Evolutionary conservation across 345 rosid genomes (phyloP), one percentile per base, ranked within the genome.

Genomic region (Aquilaria yunnanensis): DNA sequence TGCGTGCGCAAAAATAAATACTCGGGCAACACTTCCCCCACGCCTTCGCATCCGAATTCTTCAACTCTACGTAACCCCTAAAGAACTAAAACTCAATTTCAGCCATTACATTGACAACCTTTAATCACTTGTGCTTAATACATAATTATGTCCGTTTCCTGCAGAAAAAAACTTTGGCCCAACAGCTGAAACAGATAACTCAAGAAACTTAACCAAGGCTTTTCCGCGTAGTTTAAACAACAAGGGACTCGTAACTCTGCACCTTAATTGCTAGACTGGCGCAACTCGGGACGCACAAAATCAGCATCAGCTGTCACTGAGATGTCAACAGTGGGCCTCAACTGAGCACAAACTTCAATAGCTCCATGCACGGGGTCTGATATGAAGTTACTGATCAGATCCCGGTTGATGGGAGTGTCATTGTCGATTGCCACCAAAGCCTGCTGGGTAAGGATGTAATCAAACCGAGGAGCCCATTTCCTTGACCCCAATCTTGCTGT

Each of bases 381-480:
- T 31, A 84, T 59, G 81, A 92, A 92, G 85, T 85, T 89, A 75
- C 97, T 83, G 74, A 89, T 84, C 64, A 92, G 80, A 64, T 89
- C 98, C 51, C 66, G 74, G 72, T 87, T 92, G 70, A 87, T 65
- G 2, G 91, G 81, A 41, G 80, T 45, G 62, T 76, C 80, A 5
- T 68, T 75, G 61, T 90, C 97, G 8, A 81, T 83, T 11, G 90
- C 87, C 14, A 86, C 97, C 13, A 89, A 69, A 57, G 96, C 92
- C 60, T 87, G 97, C 33, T 90, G 97, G n/a, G 86, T 81, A 53
- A 93, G 70, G 77, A 81, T 67, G 74, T 92, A 89, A 63, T 89
- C 98, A 7, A 92, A 92, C 16, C 92, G 77, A 4, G 98, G 98
- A 0, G 98, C 98, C 98, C 96, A 89, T 61, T 92, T 92, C 66